Conservation (phyloP, 2,329 filamentous ascomycete genomes). For the Chaetomium olivaceum region DNA sequence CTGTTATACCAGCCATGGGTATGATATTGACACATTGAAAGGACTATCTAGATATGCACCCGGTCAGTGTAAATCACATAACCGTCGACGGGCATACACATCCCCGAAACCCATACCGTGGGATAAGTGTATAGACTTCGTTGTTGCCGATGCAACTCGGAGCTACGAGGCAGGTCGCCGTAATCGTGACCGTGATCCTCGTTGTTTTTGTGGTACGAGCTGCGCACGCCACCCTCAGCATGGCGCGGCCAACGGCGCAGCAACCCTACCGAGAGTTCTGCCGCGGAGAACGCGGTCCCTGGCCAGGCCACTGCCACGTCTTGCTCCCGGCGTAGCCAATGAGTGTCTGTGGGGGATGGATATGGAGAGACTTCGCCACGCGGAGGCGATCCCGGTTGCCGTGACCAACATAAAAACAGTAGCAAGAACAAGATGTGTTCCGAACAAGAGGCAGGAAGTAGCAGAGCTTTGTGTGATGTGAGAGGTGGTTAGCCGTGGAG, state of each 20-base stretch:
- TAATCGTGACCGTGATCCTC: background rate
- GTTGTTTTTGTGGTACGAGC: background rate
- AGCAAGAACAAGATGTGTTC: background rate
- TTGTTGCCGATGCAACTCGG: background rate
- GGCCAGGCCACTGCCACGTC: background rate
- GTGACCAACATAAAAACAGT: background rate
- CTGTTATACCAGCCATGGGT: background rate
- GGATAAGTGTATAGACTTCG: too few relatives aligned
- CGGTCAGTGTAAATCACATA: too few relatives aligned
- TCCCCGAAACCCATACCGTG: background rate
- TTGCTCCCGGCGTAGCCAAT: background rate
- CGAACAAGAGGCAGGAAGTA: background rate
- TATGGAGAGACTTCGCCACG: background rate
- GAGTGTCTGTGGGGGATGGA: background rate
- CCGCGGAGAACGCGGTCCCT: background rate
- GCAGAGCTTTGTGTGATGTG: too few relatives aligned
- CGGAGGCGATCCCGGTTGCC: background rate
- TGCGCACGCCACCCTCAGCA: background rate
- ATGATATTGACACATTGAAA: background rate
- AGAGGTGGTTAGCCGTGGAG: background rate
- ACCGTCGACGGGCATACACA: background rate
- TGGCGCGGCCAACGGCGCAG: background rate
- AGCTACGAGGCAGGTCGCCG: background rate
- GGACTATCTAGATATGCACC: too few relatives aligned
- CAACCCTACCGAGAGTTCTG: background rate